Evolutionary conservation across 1,139 yeast species (phyloP), one percentile per base, ranked within the genome.

Genomic region (Pichia inconspicua): DNA sequence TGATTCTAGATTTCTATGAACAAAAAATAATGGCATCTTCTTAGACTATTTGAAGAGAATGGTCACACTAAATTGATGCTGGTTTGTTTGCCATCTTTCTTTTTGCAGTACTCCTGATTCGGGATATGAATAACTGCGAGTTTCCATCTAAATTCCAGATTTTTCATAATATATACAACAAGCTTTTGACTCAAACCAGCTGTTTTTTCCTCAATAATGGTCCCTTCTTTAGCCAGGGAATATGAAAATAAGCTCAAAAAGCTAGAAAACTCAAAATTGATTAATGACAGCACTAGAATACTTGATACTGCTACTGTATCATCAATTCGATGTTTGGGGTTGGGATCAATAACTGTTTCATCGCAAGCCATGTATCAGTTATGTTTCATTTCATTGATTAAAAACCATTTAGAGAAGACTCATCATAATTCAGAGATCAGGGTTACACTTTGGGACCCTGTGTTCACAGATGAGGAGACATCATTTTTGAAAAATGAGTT

Each of bases 391-490:
- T 30, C 47, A 1, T 35, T 55, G 22, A 5, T 66, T 7, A 46
- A 41, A 5, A 51, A 47, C 1, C 31, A 50, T 12, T 52, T 53
- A 37, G 25, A 46, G 0, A 48, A 53, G 11, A 31, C 41, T 0
- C 22, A 6, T 8, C 14, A 8, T 4, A 22, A 34, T 27, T 17
- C 32, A 4, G 37, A 17, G 27, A 22, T 22, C 5, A 25, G 54
- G 1, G 56, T 75, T 0, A 64, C 75, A 1, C 40, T 74, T 3
- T 77, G 68, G 57, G 83, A 78, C 55, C 83, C 83, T 0, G 65
- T 70, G 1, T 75, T 77, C 50, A 60, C 58, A 9, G 61, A 60
- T 0, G 43, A 53, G 1, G 83, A 78, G 48, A 49, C 36, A 4
- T 48, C 50, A 5, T 55, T 74, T 15, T 48, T 76, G 9, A 17